A percentile compares a stretch with the other conserved stretches of the same genome.
Conservation (phyloP, 1,284 basidiomycete species). For the Schizophyllum amplum region DNA sequence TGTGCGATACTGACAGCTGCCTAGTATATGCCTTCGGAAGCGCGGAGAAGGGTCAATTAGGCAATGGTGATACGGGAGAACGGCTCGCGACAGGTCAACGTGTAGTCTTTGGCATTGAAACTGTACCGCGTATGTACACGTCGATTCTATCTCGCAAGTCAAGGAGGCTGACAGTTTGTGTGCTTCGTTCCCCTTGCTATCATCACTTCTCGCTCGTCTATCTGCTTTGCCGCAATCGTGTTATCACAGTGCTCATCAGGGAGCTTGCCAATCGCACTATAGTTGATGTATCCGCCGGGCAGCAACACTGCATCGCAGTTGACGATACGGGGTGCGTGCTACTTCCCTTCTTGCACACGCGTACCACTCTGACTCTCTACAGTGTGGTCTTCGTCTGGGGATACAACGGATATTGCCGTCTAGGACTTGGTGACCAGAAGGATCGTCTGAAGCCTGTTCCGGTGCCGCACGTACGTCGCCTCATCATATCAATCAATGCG, state of each 20-base stretch:
- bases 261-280: constrained; percentile 72
- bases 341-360: background rate
- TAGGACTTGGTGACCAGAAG: constrained; percentile 79
- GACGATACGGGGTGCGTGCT: constrained; percentile 60
- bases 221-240: too few relatives aligned
- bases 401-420: constrained; percentile 74
- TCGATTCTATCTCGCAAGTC: constrained; percentile 1
- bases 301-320: constrained; percentile 80
- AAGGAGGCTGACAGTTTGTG: constrained; percentile 8
- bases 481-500: background rate
- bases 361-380: constrained; percentile 5
- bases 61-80: constrained; percentile 86
- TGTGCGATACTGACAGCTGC: background rate
- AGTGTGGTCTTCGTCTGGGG: constrained; percentile 84
- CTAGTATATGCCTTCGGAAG: constrained; percentile 52
- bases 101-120: constrained; percentile 73
- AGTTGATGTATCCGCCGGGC: constrained; percentile 75
- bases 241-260: constrained; percentile 64
- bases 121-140: constrained; percentile 53
- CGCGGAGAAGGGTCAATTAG: constrained; percentile 89
- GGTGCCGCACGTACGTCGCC: constrained; percentile 53
- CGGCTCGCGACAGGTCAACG: constrained; percentile 81
- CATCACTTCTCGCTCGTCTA: background rate
- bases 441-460: constrained; percentile 71
- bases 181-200: background rate